A percentile compares a stretch with the other conserved stretches of the same genome.
phyloP scores from a whole-genome alignment of 495 filamentous ascomycete species.

The Xylaria grammica region DNA sequence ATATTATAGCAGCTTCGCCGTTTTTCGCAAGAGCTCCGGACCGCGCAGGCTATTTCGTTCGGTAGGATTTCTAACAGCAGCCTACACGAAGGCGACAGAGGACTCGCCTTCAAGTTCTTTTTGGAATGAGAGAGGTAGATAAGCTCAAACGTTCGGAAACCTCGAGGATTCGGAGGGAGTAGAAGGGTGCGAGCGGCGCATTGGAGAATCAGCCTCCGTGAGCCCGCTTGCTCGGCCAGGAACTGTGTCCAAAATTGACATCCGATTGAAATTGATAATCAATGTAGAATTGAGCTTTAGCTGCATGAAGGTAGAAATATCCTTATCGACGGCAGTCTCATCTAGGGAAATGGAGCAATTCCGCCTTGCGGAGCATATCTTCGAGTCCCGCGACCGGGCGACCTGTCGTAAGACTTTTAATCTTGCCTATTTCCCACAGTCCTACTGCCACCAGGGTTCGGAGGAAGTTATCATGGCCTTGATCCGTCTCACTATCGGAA shows the following conservation, averaged over 20 bases:
- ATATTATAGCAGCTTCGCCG: too few relatives aligned
- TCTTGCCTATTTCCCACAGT: conserved; percentile 36
- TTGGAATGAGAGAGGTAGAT: conserved; percentile 15
- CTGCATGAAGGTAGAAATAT: conserved; percentile 49
- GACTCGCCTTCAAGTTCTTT: conserved; percentile 26
- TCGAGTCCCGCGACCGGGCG: conserved; percentile 45
- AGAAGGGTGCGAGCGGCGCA: conserved; percentile 55
- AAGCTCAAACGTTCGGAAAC: conserved; percentile 46
- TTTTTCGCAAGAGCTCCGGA: too few relatives aligned
- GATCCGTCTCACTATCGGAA: conserved; percentile 34
- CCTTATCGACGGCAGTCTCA: conserved; percentile 43
- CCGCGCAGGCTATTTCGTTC: conserved; percentile 54
- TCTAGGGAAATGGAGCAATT: conserved; percentile 44
- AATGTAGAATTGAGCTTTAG: conserved; percentile 23
- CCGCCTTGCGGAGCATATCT: conserved; percentile 18
- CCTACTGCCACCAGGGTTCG: conserved; percentile 39
- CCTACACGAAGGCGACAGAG: conserved; percentile 47
- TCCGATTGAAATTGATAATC: conserved; percentile 23
- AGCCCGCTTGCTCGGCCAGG: conserved; percentile 38
- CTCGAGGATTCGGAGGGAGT: conserved; percentile 58
- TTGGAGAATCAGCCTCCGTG: conserved; percentile 51
- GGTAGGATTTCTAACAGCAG: conserved; percentile 55
- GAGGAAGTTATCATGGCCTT: conserved; percentile 46
- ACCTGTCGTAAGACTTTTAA: conserved; percentile 54
- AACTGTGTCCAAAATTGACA: conserved; percentile 27